These are phyloP conservation scores for Pestalotiopsis sp. DNA, from an alignment of 2,329 filamentous ascomycete genomes.

Conservation along the genomic window DNA sequence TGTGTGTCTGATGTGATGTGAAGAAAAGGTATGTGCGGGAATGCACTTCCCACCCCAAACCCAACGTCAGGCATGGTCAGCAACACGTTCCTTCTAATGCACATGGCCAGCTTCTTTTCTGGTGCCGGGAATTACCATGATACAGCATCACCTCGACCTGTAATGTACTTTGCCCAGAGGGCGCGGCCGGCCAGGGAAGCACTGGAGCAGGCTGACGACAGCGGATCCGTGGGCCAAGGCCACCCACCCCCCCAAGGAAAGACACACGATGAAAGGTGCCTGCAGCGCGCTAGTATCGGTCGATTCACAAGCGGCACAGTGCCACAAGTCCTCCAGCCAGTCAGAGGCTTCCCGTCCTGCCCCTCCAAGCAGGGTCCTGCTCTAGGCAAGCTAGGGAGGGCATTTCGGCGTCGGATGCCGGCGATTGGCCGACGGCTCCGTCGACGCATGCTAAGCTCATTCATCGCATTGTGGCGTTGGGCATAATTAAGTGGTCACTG, in stretches of 20 bases:
- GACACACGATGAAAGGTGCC: constrained; percentile 5
- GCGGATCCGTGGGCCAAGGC: background rate
- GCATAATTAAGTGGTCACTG: background rate
- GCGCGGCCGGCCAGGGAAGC: background rate
- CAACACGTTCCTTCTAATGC: background rate
- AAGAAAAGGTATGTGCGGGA: background rate
- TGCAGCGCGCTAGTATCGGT: constrained; percentile 4
- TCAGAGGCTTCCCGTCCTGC: constrained; percentile 7
- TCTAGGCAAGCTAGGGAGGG: background rate
- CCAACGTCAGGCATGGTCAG: background rate
- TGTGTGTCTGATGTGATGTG: background rate
- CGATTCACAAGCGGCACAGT: constrained; percentile 11
- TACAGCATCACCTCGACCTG: background rate
- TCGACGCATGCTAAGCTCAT: background rate
- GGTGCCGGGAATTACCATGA: background rate
- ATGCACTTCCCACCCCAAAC: background rate
- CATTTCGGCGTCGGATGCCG: background rate
- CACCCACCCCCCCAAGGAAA: background rate
- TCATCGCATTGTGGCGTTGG: constrained; percentile 1
- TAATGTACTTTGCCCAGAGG: background rate
- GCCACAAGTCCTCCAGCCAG: constrained; percentile 1
- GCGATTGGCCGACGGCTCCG: constrained; percentile 5
- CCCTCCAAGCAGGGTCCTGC: constrained; percentile 14
- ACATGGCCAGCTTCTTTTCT: background rate
- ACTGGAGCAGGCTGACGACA: constrained; percentile 1